Evolutionary conservation across 2,329 filamentous ascomycete species (phyloP).

Genomic region (Botrytis fragariae): DNA sequence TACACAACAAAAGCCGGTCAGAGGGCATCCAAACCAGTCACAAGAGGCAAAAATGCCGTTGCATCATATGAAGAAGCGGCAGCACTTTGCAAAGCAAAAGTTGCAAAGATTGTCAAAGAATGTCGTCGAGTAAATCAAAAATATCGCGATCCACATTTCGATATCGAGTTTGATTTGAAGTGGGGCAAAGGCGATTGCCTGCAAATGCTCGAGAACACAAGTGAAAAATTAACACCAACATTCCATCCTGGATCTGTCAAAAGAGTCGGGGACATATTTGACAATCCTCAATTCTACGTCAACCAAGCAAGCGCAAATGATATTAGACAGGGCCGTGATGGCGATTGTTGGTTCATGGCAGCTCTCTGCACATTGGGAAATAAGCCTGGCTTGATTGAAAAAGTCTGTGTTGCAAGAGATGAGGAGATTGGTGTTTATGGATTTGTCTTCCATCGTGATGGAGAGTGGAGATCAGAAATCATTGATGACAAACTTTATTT

Average conservation of each 20-base stretch:
- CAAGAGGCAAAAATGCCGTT: constrained; percentile 55
- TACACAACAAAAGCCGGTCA: constrained; percentile 61
- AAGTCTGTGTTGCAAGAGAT: constrained; percentile 39
- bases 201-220: constrained; percentile 42
- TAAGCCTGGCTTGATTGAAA: constrained; percentile 46
- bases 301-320: constrained; percentile 71
- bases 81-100: constrained; percentile 64
- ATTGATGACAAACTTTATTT: constrained; percentile 88
- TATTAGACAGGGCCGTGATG: constrained; percentile 73
- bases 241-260: constrained; percentile 45
- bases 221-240: neutral
- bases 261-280: constrained; percentile 70
- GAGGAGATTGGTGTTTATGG: constrained; percentile 77
- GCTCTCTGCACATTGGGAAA: constrained; percentile 69
- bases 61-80: constrained; percentile 72
- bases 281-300: constrained; percentile 71
- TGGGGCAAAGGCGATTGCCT: constrained; percentile 50
- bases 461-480: constrained; percentile 83
- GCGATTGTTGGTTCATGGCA: constrained; percentile 85
- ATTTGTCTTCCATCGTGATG: constrained; percentile 82
- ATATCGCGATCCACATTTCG: constrained; percentile 83
- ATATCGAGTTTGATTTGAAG: constrained; percentile 76
- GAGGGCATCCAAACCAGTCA: constrained; percentile 52
- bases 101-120: constrained; percentile 58
- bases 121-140: constrained; percentile 79